Conservation (phyloP, 306 rosid genomes). For the Hippophae rhamnoides region DNA sequence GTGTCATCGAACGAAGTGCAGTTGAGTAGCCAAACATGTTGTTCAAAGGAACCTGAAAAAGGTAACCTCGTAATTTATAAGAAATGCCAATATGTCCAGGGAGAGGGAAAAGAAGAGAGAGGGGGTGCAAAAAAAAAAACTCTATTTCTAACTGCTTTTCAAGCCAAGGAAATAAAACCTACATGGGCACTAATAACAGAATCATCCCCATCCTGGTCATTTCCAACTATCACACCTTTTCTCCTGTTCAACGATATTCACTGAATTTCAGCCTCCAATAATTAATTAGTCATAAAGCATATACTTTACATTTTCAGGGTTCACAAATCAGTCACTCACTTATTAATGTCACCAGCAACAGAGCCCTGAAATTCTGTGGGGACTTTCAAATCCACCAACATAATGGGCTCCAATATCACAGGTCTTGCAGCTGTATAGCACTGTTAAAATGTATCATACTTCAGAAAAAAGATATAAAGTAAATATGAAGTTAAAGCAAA, state of each 20-base stretch:
- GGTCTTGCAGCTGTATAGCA: slow-evolving; percentile 81
- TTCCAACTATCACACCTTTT: slow-evolving; percentile 88
- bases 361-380: slow-evolving; percentile 97
- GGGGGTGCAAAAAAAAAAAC: background rate
- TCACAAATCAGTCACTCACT: slow-evolving; percentile 36
- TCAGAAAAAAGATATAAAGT: background rate
- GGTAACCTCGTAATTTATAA: background rate
- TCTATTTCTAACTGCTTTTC: background rate
- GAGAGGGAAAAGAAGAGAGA: background rate
- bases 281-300: slow-evolving; percentile 2
- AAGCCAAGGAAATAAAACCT: slow-evolving; percentile 19
- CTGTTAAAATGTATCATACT: slow-evolving; percentile 30
- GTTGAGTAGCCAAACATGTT: slow-evolving; percentile 97
- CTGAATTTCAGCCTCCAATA: slow-evolving; percentile 8
- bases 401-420: slow-evolving; percentile 90
- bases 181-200: slow-evolving; percentile 83
- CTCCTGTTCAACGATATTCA: slow-evolving; percentile 43
- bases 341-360: slow-evolving; percentile 92
- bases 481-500: slow-evolving; percentile 1
- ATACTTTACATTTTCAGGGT: too few relatives aligned
- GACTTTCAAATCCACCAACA: slow-evolving; percentile 93
- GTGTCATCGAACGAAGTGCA: slow-evolving; percentile 89
- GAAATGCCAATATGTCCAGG: too few relatives aligned
- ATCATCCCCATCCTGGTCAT: slow-evolving; percentile 98
- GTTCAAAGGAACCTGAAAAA: slow-evolving; percentile 78